phyloP scores from a whole-genome alignment of 2,329 filamentous ascomycete species.

The Trichocomaceae sp. region DNA sequence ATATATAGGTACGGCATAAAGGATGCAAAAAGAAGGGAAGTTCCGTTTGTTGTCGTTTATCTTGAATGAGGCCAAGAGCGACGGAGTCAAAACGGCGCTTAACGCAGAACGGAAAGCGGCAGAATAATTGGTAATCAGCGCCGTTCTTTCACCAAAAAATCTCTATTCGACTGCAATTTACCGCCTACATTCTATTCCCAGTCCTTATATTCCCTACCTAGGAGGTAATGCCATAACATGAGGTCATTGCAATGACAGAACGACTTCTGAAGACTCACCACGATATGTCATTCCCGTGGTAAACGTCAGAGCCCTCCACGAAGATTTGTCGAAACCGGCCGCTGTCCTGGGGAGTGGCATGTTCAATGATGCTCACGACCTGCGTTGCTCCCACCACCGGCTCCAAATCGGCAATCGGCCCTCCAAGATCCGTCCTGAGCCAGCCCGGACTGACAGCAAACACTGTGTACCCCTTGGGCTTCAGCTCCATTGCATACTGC shows the following conservation, averaged over 20 bases:
- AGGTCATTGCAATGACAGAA: too few relatives aligned
- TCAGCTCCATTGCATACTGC: conserved; percentile 25
- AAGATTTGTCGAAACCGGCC: conserved; percentile 2
- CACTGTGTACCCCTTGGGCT: conserved; percentile 22
- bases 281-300: too few relatives aligned
- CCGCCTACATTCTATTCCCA: too few relatives aligned
- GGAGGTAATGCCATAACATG: too few relatives aligned
- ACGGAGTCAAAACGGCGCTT: too few relatives aligned
- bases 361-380: neutral
- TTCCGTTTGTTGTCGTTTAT: neutral
- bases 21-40: neutral
- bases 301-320: neutral
- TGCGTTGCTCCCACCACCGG: neutral
- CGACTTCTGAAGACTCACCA: too few relatives aligned
- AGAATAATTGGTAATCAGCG: too few relatives aligned
- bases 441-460: conserved; percentile 32
- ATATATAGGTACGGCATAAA: neutral
- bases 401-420: neutral
- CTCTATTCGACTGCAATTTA: too few relatives aligned
- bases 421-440: conserved; percentile 7
- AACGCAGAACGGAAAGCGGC: too few relatives aligned
- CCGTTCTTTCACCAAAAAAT: too few relatives aligned
- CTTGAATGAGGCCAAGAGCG: too few relatives aligned
- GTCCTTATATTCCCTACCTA: too few relatives aligned
- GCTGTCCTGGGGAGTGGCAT: neutral